phyloP scores from a whole-genome alignment of 2,329 filamentous ascomycete species.

The Penicillium nordicum region DNA sequence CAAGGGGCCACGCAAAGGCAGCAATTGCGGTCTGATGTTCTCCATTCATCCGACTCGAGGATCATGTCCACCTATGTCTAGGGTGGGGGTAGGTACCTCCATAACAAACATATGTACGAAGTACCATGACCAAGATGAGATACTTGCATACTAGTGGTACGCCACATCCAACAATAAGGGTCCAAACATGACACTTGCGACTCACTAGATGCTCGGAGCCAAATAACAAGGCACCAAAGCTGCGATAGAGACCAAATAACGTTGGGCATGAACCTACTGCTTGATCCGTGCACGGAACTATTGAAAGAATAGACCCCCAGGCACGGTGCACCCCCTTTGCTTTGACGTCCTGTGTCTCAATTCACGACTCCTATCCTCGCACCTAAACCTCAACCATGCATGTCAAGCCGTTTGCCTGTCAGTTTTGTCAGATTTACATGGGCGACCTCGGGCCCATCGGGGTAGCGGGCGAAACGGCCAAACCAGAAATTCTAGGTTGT shows the following conservation, averaged over 20 bases:
- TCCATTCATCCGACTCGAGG: slow-evolving; percentile 1
- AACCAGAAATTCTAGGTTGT: slow-evolving; percentile 4
- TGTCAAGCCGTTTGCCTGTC: slow-evolving; percentile 13
- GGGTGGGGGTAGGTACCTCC: neutral
- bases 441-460: neutral
- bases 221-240: neutral
- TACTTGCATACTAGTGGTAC: slow-evolving; percentile 1
- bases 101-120: neutral
- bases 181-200: slow-evolving; percentile 11
- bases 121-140: neutral
- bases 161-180: neutral
- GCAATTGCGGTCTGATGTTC: slow-evolving; percentile 14
- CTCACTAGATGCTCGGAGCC: neutral
- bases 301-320: slow-evolving; percentile 10
- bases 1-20: neutral
- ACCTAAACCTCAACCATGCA: slow-evolving; percentile 19
- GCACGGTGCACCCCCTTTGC: neutral
- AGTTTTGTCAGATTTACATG: slow-evolving; percentile 1
- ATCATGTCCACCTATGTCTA: neutral
- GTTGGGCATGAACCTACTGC: slow-evolving; percentile 3
- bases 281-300: slow-evolving; percentile 26
- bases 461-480: slow-evolving; percentile 1
- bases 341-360: neutral
- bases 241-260: neutral
- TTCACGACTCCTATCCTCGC: slow-evolving; percentile 2